A percentile compares a stretch with the other conserved stretches of the same genome.
Evolutionary conservation across 768 basidiomycete species (phyloP).

Genomic region (Leccinum disarticulatum): DNA sequence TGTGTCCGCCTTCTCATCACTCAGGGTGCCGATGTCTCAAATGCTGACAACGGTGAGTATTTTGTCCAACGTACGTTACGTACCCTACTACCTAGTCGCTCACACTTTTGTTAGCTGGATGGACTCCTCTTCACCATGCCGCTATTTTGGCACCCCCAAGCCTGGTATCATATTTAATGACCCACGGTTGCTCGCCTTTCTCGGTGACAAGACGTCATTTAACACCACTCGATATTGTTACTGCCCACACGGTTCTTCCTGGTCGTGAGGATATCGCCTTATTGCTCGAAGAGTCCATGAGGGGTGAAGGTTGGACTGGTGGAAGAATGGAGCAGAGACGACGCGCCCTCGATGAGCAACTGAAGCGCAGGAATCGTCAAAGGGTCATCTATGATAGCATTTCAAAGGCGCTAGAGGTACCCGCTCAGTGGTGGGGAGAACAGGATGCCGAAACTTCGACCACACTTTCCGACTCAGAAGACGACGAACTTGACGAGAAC

Average conservation of each 20-base stretch:
- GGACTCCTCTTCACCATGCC: constrained; percentile 94
- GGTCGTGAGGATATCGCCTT: constrained; percentile 84
- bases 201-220: constrained; percentile 74
- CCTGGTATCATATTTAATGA: constrained; percentile 88
- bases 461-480: constrained; percentile 46
- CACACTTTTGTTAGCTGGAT: constrained; percentile 61
- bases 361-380: constrained; percentile 52
- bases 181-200: constrained; percentile 85
- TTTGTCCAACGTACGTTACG: background rate
- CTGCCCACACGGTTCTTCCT: constrained; percentile 76
- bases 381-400: constrained; percentile 59
- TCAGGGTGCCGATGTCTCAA: constrained; percentile 68
- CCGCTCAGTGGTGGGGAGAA: constrained; percentile 67
- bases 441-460: constrained; percentile 45
- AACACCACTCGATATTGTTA: constrained; percentile 87
- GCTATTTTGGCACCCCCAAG: constrained; percentile 87
- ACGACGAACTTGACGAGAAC: constrained; percentile 48
- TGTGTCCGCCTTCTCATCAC: constrained; percentile 77
- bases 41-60: constrained; percentile 60
- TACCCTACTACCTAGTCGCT: background rate
- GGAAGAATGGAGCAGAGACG: constrained; percentile 73
- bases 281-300: constrained; percentile 88
- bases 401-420: constrained; percentile 53
- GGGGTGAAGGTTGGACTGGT: constrained; percentile 78
- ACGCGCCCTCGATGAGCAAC: constrained; percentile 54